Base-by-base conservation (phyloP, 805 yeast species). In the Suhomyces pyralidae region DNA sequence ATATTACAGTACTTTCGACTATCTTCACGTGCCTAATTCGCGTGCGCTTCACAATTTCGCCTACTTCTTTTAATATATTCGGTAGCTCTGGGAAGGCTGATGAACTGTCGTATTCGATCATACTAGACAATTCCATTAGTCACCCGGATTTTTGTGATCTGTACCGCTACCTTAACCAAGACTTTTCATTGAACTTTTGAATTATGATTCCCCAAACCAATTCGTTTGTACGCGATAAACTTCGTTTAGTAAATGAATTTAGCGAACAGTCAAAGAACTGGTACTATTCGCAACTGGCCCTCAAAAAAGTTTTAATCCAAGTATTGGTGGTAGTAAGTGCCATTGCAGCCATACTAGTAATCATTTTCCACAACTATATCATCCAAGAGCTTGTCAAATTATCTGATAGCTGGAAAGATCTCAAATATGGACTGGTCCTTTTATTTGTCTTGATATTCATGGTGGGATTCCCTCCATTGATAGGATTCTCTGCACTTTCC, bases 381-480 rank as follows among this genome's bases (percentile, higher is more conserved):
- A 60, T 81, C 3, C 55, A 68, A 7, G 58, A 66, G 19, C 60
- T 81, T 54, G 78, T 79, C 1, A 55, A 55, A 0, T 51, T 77
- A 3, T 76, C 89, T 0, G 78, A 81, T 48, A 63, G 66, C n/a
- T 76, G 84, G 73, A 58, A 63, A 26, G 63, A 64, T 1, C 65
- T 74, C 45, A 63, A 60, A 17, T 71, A 65, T 40, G 82, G 86
- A 0, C 69, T 71, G 10, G 53, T 77, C 3, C 57, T 83, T 0
- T 63, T 92, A 52, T 79, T 84, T 49, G 15, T 68, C 3, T 65
- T 85, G 45, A 68, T 91, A 3, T 80, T 86, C 58, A 25, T 78
- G 1, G 91, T 92, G 4, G 84, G 94, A 0, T 92, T 93, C 73
- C 98, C 99, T 1, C 99, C 98, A 1, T 57, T 93, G 59, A 68